These are phyloP conservation scores for Eremothecium cymbalariae DNA, from an alignment of 1,139 yeast genomes.

Conservation along the genomic window DNA sequence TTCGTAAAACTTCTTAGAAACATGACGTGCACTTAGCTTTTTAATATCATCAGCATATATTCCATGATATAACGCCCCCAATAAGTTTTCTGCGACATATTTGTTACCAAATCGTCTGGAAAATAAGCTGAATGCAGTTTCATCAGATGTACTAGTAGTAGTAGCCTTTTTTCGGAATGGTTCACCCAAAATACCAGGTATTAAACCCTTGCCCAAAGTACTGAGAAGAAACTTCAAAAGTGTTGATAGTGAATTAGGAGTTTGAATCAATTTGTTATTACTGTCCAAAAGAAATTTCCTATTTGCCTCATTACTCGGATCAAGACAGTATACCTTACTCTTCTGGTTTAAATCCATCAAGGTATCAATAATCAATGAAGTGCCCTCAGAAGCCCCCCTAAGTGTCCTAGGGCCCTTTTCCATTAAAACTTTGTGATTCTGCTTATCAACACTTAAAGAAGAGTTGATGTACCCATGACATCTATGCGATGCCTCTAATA, in stretches of 20 bases:
- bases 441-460: conserved; percentile 23
- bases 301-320: conserved; percentile 46
- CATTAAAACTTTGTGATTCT: conserved; percentile 32
- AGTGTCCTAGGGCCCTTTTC: conserved; percentile 76
- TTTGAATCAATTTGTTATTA: conserved; percentile 39
- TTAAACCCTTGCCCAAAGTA: conserved; percentile 39
- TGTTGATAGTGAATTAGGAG: conserved; percentile 37
- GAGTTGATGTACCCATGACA: conserved; percentile 81
- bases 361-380: conserved; percentile 52
- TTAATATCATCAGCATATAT: conserved; percentile 81
- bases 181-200: conserved; percentile 34
- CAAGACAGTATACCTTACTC: conserved; percentile 44
- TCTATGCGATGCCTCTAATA: conserved; percentile 48
- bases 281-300: conserved; percentile 49
- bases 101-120: conserved; percentile 58
- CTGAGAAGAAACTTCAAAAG: conserved; percentile 38
- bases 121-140: conserved; percentile 61
- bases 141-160: conserved; percentile 41
- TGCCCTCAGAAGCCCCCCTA: conserved; percentile 62
- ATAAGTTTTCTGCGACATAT: conserved; percentile 48
- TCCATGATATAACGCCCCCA: conserved; percentile 83
- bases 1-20: conserved; percentile 44
- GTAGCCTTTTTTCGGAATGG: conserved; percentile 28
- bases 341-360: conserved; percentile 39
- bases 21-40: conserved; percentile 55